These are phyloP conservation scores for Anthostomella pinea DNA, from an alignment of 2,329 filamentous ascomycete genomes.

Conservation along the genomic window DNA sequence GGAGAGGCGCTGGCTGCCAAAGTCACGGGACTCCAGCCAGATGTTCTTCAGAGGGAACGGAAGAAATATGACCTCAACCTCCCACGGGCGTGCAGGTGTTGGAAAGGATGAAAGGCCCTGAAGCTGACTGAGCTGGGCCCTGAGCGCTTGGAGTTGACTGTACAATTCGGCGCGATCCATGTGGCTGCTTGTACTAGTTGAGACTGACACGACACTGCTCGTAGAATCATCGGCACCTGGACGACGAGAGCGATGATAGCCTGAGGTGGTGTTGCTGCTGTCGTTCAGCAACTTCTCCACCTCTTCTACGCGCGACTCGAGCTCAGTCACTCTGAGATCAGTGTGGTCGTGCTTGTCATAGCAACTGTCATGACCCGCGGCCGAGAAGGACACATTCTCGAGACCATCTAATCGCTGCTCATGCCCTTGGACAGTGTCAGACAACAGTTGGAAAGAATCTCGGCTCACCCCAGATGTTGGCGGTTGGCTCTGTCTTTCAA, in stretches of 20 bases:
- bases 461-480: slow-evolving; percentile 25
- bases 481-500: slow-evolving; percentile 18
- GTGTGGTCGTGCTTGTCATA: slow-evolving; percentile 64
- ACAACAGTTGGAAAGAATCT: slow-evolving; percentile 43
- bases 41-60: slow-evolving; percentile 62
- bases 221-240: slow-evolving; percentile 42
- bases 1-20: slow-evolving; percentile 37
- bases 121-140: slow-evolving; percentile 52
- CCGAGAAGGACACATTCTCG: slow-evolving; percentile 68
- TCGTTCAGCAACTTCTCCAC: slow-evolving; percentile 54
- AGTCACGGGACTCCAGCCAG: slow-evolving; percentile 51
- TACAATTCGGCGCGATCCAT: slow-evolving; percentile 46
- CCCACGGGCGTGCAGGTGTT: slow-evolving; percentile 64
- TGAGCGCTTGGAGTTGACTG: slow-evolving; percentile 48
- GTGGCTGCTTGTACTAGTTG: slow-evolving; percentile 40
- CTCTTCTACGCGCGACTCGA: slow-evolving; percentile 63
- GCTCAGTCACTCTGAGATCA: slow-evolving; percentile 65
- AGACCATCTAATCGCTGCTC: slow-evolving; percentile 64
- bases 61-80: slow-evolving; percentile 72
- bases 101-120: slow-evolving; percentile 55
- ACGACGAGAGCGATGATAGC: slow-evolving; percentile 33
- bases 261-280: slow-evolving; percentile 38
- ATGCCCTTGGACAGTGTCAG: slow-evolving; percentile 56
- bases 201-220: slow-evolving; percentile 45
- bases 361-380: slow-evolving; percentile 65